These are phyloP conservation scores for Podospora didyma DNA, from an alignment of 495 filamentous ascomycete species.

Conservation along the genomic window DNA sequence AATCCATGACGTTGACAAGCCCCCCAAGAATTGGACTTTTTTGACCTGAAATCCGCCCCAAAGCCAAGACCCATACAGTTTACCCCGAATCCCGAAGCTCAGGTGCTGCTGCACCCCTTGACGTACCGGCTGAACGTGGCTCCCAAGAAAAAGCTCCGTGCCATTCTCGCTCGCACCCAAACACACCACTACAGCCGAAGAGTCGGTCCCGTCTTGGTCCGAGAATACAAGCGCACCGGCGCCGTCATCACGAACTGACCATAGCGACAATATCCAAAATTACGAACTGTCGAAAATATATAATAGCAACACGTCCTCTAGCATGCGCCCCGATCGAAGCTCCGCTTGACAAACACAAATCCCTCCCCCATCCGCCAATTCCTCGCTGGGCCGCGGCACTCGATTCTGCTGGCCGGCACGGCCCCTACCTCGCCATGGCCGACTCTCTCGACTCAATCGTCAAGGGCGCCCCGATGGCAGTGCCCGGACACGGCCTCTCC, in stretches of 20 bases:
- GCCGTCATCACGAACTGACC: too few species aligned
- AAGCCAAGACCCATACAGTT: background rate
- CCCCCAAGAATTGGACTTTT: too few species aligned
- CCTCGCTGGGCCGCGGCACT: background rate
- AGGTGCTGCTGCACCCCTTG: background rate
- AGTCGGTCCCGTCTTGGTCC: too few species aligned
- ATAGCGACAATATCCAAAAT: too few species aligned
- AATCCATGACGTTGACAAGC: background rate
- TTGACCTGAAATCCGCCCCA: background rate
- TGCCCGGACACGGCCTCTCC: conserved; percentile 30
- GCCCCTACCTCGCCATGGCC: conserved; percentile 29
- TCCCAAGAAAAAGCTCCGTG: background rate
- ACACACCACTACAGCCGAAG: background rate
- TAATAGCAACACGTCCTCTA: too few species aligned
- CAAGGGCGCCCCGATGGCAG: conserved; percentile 62
- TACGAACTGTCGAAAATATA: too few species aligned
- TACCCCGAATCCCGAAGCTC: background rate
- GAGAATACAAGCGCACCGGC: too few species aligned
- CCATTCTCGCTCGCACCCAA: background rate
- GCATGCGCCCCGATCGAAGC: too few species aligned
- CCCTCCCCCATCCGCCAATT: background rate
- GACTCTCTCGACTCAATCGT: conserved; percentile 80
- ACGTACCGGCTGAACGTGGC: background rate
- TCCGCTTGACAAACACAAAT: too few species aligned
- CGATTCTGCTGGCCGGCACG: background rate